These are phyloP conservation scores for Calonectria henricotiae DNA, from an alignment of 2,329 filamentous ascomycete genomes.

Conservation along the genomic window DNA sequence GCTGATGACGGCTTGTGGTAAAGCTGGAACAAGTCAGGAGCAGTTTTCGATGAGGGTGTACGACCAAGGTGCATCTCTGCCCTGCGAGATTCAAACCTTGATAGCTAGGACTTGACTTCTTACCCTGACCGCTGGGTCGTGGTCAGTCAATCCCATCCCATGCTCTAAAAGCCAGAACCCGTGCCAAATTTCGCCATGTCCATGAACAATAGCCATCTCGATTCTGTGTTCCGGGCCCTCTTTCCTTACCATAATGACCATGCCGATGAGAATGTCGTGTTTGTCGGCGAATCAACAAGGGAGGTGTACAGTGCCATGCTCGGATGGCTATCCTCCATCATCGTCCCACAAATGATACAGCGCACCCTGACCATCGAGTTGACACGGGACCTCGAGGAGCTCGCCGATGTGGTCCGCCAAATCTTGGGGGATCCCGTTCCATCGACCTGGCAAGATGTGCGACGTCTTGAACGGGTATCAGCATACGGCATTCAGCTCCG, in stretches of 20 bases:
- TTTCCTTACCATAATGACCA: conserved; percentile 18
- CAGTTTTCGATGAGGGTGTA: not conserved
- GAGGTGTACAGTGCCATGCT: not conserved
- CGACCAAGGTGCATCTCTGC: not conserved
- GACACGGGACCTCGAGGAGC: not conserved
- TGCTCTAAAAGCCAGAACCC: not conserved
- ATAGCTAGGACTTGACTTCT: not conserved
- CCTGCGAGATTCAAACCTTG: not conserved
- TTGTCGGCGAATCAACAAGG: not conserved
- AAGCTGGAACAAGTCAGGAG: too few species aligned
- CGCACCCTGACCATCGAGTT: not conserved
- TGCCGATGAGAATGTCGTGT: not conserved
- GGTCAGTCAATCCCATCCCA: not conserved
- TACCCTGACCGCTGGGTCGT: not conserved
- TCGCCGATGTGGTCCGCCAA: not conserved
- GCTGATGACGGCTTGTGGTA: too few species aligned
- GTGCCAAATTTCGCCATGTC: conserved; percentile 2
- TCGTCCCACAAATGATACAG: not conserved
- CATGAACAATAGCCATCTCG: not conserved
- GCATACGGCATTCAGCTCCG: not conserved
- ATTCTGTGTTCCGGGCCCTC: not conserved
- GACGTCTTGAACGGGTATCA: not conserved
- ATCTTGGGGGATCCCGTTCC: not conserved
- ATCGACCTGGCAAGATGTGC: not conserved
- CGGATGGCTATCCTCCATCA: not conserved